Base-by-base conservation (phyloP, 306 rosid genomes). In the Oxytropis ochrocephala region DNA sequence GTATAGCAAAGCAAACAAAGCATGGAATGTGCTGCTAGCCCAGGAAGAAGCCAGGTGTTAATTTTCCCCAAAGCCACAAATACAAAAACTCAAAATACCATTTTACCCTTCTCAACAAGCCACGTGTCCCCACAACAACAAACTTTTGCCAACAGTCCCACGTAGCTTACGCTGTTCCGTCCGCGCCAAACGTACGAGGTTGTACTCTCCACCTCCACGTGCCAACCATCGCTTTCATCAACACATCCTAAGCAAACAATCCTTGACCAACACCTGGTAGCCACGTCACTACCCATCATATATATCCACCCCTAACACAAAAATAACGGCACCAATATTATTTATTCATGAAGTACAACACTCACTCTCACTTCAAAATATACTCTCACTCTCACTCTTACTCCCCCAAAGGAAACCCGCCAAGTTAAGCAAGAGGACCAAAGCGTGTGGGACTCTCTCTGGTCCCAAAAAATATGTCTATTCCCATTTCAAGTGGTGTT, bases 81-180 rank as follows among this genome's bases (percentile, higher is more conserved):
- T 13, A 32, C 48, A 49, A 11, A 50, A 50, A 2, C 11, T 7
- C 62, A 35, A 52, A 5, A 35, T 24, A 18, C 24, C 59, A 49
- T 59, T 67, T 36, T 12, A 19, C 24, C 49, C 16, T 10, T 62
- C 33, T 35, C 50, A 35, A 50, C 5, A 6, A 4, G 12, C 49
- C 53, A 42, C 75, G 54, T 55, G 50, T 67, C 62, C 27, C n/a
- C 17, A 11, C 18, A 14, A 11, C 50, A 39, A 24, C 43, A 41
- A 21, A 38, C 72, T n/a, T 41, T n/a, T 14, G 53, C 74, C 53
- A 48, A 67, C 72, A 67, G 18, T 35, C 19, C 72, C 72, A 49
- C 72, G 72, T 67, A 49, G 18, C 35, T 67, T 33, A 32, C 48
- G 39, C 16, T 49, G 12, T 59, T 33, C 48, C 72, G 4, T 49